phyloP scores from a whole-genome alignment of 2,329 filamentous ascomycete genomes.

The Fusarium xyrophilum region DNA sequence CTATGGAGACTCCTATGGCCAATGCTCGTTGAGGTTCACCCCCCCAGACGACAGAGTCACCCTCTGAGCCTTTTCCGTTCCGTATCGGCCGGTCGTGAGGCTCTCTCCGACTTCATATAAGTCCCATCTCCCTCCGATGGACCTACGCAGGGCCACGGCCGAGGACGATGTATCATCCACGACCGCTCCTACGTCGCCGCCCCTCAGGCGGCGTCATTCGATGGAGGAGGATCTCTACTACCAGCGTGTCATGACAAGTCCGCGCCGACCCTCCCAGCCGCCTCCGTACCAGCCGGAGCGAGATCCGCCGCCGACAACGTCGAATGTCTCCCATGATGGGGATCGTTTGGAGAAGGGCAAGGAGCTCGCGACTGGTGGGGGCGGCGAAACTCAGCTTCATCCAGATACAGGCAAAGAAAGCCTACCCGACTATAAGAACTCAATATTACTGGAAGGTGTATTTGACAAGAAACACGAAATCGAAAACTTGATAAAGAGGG shows the following conservation, averaged over 20 bases:
- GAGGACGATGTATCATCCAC: slow-evolving; percentile 47
- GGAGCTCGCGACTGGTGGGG: slow-evolving; percentile 30
- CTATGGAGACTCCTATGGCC: slow-evolving; percentile 45
- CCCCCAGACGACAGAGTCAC: slow-evolving; percentile 36
- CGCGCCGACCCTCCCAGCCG: slow-evolving; percentile 55
- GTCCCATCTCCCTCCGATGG: slow-evolving; percentile 44
- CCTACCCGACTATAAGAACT: slow-evolving; percentile 64
- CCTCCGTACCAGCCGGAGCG: slow-evolving; percentile 53
- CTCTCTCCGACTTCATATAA: slow-evolving; percentile 39
- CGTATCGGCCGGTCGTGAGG: slow-evolving; percentile 35
- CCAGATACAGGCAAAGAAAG: slow-evolving; percentile 47
- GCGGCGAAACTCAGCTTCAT: slow-evolving; percentile 21
- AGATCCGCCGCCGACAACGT: slow-evolving; percentile 22
- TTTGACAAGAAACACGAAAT: slow-evolving; percentile 72
- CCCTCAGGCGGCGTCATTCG: slow-evolving; percentile 56
- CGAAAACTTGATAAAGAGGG: slow-evolving; percentile 67
- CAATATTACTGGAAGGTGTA: slow-evolving; percentile 62
- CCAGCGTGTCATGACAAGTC: slow-evolving; percentile 57
- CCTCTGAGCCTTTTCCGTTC: slow-evolving; percentile 31
- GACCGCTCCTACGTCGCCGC: slow-evolving; percentile 46
- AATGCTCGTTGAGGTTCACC: slow-evolving; percentile 41
- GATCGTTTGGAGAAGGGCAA: slow-evolving; percentile 30
- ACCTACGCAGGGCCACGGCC: slow-evolving; percentile 41
- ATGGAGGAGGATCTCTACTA: slow-evolving; percentile 64
- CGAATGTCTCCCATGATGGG: slow-evolving; percentile 26